Evolutionary conservation across 148 eudicot genomes (phyloP).

Genomic region (Rhododendron griersonianum): DNA sequence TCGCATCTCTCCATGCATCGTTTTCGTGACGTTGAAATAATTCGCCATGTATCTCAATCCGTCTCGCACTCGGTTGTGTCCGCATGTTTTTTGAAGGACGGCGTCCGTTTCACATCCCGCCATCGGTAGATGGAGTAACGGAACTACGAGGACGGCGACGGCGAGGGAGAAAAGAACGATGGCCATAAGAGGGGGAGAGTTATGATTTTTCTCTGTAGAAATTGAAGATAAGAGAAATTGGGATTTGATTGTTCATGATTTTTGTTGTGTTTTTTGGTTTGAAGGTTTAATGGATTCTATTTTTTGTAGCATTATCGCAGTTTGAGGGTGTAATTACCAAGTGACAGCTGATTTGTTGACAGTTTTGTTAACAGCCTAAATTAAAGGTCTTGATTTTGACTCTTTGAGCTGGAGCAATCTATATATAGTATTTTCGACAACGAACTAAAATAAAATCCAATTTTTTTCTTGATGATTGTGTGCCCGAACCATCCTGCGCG

Average conservation of each 20-base stretch:
- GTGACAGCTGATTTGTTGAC: neutral
- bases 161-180: neutral
- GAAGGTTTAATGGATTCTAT: neutral
- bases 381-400: neutral
- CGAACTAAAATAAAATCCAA: no score
- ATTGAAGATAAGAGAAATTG: neutral
- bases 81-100: neutral
- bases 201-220: neutral
- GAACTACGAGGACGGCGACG: neutral
- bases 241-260: neutral
- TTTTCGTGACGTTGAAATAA: neutral
- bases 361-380: neutral
- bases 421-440: no score
- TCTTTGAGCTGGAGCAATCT: no score
- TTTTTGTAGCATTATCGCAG: neutral
- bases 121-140: neutral
- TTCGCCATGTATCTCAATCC: neutral
- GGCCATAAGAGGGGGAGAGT: neutral
- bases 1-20: neutral
- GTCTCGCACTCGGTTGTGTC: neutral
- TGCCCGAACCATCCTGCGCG: no score
- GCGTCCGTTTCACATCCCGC: neutral
- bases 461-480: no score
- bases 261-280: neutral
- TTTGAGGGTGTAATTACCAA: neutral